phyloP scores from a whole-genome alignment of 371 early-diverging fungal species.

The Syncephalastrum racemosum region DNA sequence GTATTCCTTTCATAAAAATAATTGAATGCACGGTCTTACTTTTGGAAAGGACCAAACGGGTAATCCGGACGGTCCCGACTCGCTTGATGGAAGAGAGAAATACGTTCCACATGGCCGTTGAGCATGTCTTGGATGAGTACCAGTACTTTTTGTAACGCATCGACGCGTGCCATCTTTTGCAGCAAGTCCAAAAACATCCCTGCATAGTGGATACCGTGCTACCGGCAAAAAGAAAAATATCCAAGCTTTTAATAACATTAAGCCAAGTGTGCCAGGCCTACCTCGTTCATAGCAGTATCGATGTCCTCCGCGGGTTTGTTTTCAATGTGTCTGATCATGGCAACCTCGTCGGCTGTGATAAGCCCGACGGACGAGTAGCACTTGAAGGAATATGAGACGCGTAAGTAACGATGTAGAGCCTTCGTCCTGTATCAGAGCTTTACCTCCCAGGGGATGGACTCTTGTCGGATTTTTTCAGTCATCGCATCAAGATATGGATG shows the following conservation, averaged over 20 bases:
- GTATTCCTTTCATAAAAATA: not conserved
- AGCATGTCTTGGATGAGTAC: constrained; percentile 87
- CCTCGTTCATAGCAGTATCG: constrained; percentile 47
- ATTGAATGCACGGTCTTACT: constrained; percentile 39
- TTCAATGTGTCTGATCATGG: constrained; percentile 62
- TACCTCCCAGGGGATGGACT: constrained; percentile 90
- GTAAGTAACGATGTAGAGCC: constrained; percentile 3
- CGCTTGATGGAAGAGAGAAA: constrained; percentile 50
- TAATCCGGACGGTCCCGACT: constrained; percentile 39
- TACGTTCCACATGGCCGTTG: constrained; percentile 59
- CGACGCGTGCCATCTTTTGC: constrained; percentile 80
- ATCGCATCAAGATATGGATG: constrained; percentile 85
- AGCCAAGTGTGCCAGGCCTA: constrained; percentile 7
- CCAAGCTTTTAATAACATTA: not conserved
- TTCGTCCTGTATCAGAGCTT: not conserved
- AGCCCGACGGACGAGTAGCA: constrained; percentile 79
- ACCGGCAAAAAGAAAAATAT: not conserved
- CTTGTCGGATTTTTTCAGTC: constrained; percentile 61
- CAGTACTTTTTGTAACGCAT: constrained; percentile 86
- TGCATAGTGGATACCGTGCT: constrained; percentile 58
- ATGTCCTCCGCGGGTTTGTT: constrained; percentile 50
- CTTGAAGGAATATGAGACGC: not conserved
- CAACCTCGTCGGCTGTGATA: constrained; percentile 78
- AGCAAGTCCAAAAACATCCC: constrained; percentile 69
- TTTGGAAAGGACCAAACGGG: constrained; percentile 70